These are phyloP conservation scores for Chytriomyces hyalinus DNA, from an alignment of 192 early-diverging fungal genomes.

Conservation along the genomic window DNA sequence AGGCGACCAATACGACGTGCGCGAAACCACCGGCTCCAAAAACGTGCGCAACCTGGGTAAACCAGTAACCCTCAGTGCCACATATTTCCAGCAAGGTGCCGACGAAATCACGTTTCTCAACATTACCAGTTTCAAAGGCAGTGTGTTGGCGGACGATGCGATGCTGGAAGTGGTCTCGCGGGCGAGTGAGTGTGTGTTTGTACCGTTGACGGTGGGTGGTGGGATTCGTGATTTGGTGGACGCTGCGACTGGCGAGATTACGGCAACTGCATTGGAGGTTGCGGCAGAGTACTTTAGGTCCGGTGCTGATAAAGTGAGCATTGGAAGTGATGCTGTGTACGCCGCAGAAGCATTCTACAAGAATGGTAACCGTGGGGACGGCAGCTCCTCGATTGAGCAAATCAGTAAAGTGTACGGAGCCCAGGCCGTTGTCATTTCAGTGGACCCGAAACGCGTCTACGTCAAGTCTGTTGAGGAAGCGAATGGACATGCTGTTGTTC, in stretches of 20 bases:
- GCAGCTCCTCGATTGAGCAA: constrained; percentile 89
- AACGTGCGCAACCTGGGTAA: constrained; percentile 96
- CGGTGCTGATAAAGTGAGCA: constrained; percentile 99
- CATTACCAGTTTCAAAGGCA: constrained; percentile 96
- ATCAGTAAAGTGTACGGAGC: constrained; percentile 94
- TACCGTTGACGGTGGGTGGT: constrained; percentile 99
- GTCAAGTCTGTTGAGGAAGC: constrained; percentile 77
- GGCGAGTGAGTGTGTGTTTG: constrained; percentile 91
- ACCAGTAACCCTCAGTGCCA: constrained; percentile 89
- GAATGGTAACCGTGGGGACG: constrained; percentile 54
- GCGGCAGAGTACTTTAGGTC: constrained; percentile 98
- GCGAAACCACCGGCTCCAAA: constrained; percentile 68
- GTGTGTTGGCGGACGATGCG: constrained; percentile 86
- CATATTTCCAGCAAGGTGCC: constrained; percentile 95
- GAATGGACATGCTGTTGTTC: constrained; percentile 75
- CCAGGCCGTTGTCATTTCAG: constrained; percentile 98
- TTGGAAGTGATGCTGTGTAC: constrained; percentile 99
- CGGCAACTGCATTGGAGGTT: constrained; percentile 87
- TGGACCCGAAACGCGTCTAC: constrained; percentile 95
- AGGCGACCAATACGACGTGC: constrained; percentile 99
- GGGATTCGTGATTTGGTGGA: constrained; percentile 93
- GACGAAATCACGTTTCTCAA: constrained; percentile 99
- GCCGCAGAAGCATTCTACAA: constrained; percentile 85
- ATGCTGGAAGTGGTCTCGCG: constrained; percentile 93
- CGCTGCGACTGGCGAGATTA: constrained; percentile 66